A percentile compares a stretch with the other conserved stretches of the same genome.
Conservation (phyloP, 768 basidiomycete genomes). For the Lactarius sanguifluus region DNA sequence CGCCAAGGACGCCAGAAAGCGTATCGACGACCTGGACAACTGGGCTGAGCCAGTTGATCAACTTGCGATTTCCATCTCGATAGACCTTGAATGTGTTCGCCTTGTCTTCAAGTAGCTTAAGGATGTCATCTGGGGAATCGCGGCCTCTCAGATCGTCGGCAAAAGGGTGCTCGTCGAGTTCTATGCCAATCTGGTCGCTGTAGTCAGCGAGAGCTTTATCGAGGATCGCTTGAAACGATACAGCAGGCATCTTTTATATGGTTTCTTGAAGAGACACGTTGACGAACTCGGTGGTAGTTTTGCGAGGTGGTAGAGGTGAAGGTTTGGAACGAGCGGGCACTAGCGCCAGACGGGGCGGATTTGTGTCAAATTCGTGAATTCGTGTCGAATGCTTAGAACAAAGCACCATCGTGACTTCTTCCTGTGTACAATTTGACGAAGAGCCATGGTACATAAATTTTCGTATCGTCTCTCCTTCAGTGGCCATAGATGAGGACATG, state of each 20-base stretch:
- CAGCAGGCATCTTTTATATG: not conserved
- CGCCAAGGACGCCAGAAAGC: not conserved
- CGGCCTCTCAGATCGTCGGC: not conserved
- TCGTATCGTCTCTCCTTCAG: too few species aligned
- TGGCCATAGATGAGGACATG: too few species aligned
- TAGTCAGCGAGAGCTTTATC: constrained; percentile 1
- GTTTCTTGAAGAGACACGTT: not conserved
- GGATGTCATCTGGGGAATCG: not conserved
- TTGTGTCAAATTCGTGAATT: too few species aligned
- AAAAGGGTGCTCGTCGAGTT: constrained; percentile 8
- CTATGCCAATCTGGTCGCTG: not conserved
- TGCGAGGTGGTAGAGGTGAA: not conserved
- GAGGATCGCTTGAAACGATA: not conserved
- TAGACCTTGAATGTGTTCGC: not conserved
- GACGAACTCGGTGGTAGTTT: not conserved
- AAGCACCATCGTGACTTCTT: too few species aligned
- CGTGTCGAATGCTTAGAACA: too few species aligned
- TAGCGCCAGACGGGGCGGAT: too few species aligned
- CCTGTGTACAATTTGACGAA: too few species aligned
- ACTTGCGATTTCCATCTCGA: not conserved
- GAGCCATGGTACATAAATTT: too few species aligned
- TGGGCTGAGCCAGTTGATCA: not conserved
- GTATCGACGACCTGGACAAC: not conserved
- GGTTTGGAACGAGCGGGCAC: too few species aligned
- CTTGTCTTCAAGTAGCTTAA: not conserved